Conservation (phyloP, 202 grass and related monocot genomes). For the Tripidium arundinaceum region DNA sequence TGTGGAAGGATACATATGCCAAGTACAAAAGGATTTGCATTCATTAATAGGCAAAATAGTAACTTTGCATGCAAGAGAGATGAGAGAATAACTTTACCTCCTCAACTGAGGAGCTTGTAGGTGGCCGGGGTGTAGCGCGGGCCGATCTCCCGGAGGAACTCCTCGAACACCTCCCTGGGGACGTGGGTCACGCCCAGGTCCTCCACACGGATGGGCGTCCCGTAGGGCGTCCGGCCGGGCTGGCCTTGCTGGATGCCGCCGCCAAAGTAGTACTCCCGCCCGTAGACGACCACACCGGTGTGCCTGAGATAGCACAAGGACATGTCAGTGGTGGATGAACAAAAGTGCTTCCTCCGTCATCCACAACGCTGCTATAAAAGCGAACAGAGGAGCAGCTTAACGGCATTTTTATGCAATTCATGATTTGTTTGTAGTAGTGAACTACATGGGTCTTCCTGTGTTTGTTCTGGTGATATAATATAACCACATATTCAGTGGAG, state of each 20-base stretch:
- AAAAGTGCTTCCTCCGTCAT: too few relatives aligned
- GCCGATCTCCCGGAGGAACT: constrained; percentile 67
- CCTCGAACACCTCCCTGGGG: constrained; percentile 53
- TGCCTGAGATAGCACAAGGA: constrained; percentile 44
- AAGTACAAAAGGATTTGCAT: background rate
- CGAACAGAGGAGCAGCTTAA: background rate
- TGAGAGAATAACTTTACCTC: constrained; percentile 57
- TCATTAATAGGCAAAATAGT: constrained; percentile 12
- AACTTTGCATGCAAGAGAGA: constrained; percentile 27
- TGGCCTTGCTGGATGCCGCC: constrained; percentile 65
- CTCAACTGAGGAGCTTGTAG: constrained; percentile 62
- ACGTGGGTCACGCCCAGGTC: constrained; percentile 65
- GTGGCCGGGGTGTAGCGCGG: constrained; percentile 49
- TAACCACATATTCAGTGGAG: background rate
- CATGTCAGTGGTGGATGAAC: background rate
- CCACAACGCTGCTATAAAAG: too few relatives aligned
- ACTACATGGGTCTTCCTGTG: background rate
- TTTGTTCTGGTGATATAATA: background rate
- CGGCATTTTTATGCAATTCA: background rate
- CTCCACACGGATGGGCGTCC: constrained; percentile 46
- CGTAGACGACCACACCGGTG: constrained; percentile 77
- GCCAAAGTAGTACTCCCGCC: constrained; percentile 72
- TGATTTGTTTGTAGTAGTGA: too few relatives aligned
- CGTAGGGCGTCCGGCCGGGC: constrained; percentile 60
- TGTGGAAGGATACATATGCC: background rate